A percentile compares a stretch with the other conserved stretches of the same genome.
Evolutionary conservation across 345 rosid genomes (phyloP).

Genomic region (Geranium brycei): DNA sequence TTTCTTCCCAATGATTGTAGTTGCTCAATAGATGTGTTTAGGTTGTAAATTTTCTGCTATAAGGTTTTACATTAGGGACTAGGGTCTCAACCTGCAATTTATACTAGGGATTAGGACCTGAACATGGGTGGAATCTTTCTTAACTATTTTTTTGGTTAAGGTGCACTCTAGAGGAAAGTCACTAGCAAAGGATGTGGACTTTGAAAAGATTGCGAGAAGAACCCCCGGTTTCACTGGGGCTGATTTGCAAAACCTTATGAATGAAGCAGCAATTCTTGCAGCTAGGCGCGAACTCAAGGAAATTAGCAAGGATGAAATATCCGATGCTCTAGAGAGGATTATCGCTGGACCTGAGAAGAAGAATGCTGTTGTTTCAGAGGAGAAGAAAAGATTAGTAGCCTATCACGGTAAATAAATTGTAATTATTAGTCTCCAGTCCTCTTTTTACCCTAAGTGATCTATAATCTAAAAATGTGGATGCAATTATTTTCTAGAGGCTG

Average conservation of each 20-base stretch:
- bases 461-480: not conserved
- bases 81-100: no score
- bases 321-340: constrained; percentile 94
- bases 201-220: constrained; percentile 85
- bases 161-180: constrained; percentile 98
- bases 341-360: constrained; percentile 99
- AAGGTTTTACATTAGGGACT: no score
- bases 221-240: constrained; percentile 97
- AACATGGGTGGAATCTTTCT: no score
- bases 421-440: not conserved
- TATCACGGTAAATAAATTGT: constrained; percentile 46
- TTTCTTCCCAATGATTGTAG: no score
- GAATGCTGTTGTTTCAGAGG: constrained; percentile 88
- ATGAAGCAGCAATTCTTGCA: constrained; percentile 94
- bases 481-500: constrained; percentile 58
- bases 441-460: not conserved
- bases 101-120: no score
- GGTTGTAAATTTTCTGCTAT: no score
- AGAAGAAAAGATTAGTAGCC: constrained; percentile 84
- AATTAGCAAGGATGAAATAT: constrained; percentile 91
- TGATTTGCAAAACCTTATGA: constrained; percentile 91
- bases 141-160: no score
- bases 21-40: no score
- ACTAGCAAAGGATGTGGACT: constrained; percentile 90
- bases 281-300: constrained; percentile 97